Percentiles rank a stretch among this genome's conserved stretches.
Evolutionary conservation across 2,329 filamentous ascomycete genomes (phyloP).

Genomic region (Hypoxylon sp.): DNA sequence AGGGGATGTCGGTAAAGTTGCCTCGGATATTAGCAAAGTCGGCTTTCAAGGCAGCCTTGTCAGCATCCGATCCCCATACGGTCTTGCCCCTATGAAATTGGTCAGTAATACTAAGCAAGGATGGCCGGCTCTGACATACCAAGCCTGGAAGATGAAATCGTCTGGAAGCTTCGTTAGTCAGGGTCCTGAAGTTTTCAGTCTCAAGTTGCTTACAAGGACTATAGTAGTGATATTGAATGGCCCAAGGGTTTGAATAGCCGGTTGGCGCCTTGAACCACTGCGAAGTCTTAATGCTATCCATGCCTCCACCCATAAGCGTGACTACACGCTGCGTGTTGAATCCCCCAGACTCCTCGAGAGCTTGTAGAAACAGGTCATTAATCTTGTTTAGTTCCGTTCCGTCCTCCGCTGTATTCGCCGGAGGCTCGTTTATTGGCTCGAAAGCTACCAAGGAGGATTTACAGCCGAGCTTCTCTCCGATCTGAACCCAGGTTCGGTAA

Average conservation of each 20-base stretch:
- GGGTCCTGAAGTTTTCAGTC: background rate
- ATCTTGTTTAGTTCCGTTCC: slow-evolving; percentile 65
- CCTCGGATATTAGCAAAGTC: slow-evolving; percentile 64
- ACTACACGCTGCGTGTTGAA: slow-evolving; percentile 67
- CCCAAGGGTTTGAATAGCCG: slow-evolving; percentile 67
- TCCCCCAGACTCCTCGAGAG: slow-evolving; percentile 65
- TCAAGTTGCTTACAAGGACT: slow-evolving; percentile 54
- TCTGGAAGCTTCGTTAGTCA: slow-evolving; percentile 36
- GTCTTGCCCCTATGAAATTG: slow-evolving; percentile 64
- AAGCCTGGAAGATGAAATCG: slow-evolving; percentile 61
- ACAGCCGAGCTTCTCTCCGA: slow-evolving; percentile 65
- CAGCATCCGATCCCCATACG: slow-evolving; percentile 62
- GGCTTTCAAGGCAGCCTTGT: slow-evolving; percentile 61
- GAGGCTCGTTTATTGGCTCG: slow-evolving; percentile 70
- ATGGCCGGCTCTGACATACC: slow-evolving; percentile 35
- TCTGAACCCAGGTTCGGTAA: slow-evolving; percentile 67
- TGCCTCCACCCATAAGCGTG: slow-evolving; percentile 63
- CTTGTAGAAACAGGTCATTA: slow-evolving; percentile 67
- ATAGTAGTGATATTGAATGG: slow-evolving; percentile 72
- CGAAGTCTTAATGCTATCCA: slow-evolving; percentile 65
- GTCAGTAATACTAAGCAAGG: background rate
- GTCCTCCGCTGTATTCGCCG: slow-evolving; percentile 63
- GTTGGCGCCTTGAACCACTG: slow-evolving; percentile 64
- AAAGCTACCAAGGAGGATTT: slow-evolving; percentile 66
- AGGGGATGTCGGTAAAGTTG: slow-evolving; percentile 66